Conservation (phyloP, 1,284 basidiomycete genomes). For the Moesziomyces sp. region DNA sequence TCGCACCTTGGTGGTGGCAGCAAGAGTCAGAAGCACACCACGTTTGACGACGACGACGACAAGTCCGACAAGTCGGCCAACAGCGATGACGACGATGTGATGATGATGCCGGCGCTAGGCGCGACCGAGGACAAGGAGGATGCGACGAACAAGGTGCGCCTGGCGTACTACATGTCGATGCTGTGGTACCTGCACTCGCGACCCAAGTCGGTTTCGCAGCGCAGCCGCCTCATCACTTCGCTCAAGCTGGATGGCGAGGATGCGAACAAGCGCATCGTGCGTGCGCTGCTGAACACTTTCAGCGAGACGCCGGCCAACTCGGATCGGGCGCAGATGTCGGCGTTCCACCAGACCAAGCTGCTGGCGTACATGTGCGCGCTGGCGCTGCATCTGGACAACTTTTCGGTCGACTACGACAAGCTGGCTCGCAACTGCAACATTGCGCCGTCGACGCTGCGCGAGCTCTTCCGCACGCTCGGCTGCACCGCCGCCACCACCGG, state of each 20-base stretch:
- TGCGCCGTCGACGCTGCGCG: constrained; percentile 35
- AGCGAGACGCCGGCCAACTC: constrained; percentile 35
- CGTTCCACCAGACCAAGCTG: constrained; percentile 55
- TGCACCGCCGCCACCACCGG: constrained; percentile 46
- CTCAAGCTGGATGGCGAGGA: constrained; percentile 46
- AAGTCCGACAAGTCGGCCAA: background rate
- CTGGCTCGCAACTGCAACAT: constrained; percentile 41
- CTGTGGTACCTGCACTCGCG: constrained; percentile 35
- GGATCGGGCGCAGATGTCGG: constrained; percentile 42
- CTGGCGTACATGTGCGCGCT: constrained; percentile 61
- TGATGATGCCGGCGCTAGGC: constrained; percentile 45
- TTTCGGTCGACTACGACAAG: constrained; percentile 52
- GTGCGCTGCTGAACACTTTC: constrained; percentile 30
- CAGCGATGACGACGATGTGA: constrained; percentile 17
- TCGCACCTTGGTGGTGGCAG: constrained; percentile 27
- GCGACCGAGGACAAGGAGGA: constrained; percentile 48
- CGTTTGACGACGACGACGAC: constrained; percentile 34
- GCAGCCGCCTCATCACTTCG: constrained; percentile 25
- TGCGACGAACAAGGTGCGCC: constrained; percentile 41
- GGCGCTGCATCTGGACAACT: constrained; percentile 61
- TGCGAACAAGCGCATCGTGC: constrained; percentile 39
- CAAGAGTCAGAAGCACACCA: constrained; percentile 30
- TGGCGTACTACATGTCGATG: constrained; percentile 48
- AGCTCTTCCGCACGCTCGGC: constrained; percentile 50
- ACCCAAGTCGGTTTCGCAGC: constrained; percentile 38